Base-by-base conservation (phyloP, 257 asterid genomes). In the Paraleonurus japonicus region DNA sequence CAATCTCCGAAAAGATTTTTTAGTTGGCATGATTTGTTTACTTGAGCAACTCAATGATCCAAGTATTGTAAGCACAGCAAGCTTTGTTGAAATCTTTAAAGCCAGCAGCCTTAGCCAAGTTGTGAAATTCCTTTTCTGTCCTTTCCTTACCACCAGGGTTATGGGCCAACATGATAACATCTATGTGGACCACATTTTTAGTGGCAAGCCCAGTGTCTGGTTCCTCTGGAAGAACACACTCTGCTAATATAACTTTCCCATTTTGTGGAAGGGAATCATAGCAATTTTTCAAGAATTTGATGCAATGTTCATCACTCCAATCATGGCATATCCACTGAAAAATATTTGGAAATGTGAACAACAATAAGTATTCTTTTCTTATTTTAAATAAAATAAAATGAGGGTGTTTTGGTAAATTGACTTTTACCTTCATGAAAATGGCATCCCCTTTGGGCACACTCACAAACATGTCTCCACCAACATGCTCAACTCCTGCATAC, bases 91-190 rank as follows among this genome's bases (percentile, higher is more conserved):
- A 84, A 4, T 71, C 79, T n/a, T 28, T 85, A 73, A 94, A 94
- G 22, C 99, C 99, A 47, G 96, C 86, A 11, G 74, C 90, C 55
- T 79, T 82, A 16, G 93, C 96, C 84, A 94, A 58, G 15, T 82
- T 75, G 67, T 84, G 81, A 61, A 91, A 94, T 60, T 94, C 99
- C 79, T 80, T 88, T 47, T 88, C 93, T 6, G 99, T 91, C 89
- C 99, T 88, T 78, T 94, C 99, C 71, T 89, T 94, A 7, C 99
- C 99, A 28, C 99, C 97, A 0, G 96, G 96, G 59, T 86, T 88
- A 67, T 88, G 96, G 43, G 96, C 98, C 71, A 91, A 68, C 99
- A 94, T 91, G 3, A 89, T 81, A 2, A 89, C 89, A 65, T 94
- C 98, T 4, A 88, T 73, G 45, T 91, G 97, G 33, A 85, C 86